Evolutionary conservation across 2,329 filamentous ascomycete species (phyloP), one percentile per base, ranked within the genome.

Genomic region (Akanthomyces uredinophilus): DNA sequence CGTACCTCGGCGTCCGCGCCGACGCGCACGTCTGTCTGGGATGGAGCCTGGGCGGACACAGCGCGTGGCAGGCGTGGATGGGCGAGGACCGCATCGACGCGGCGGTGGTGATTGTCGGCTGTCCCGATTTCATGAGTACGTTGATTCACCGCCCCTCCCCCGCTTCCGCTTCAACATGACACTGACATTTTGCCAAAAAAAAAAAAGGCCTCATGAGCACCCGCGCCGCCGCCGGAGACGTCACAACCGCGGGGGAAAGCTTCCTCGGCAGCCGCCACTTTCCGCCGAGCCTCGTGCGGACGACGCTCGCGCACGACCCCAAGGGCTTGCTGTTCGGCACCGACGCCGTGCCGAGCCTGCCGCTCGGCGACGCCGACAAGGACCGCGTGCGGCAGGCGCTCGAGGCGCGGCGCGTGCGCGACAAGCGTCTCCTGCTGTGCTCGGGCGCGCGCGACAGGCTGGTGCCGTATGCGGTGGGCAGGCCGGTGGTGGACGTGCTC

Each of bases 1-100:
- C 86, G 0, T 96, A 93, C 70, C 76, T 95, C 24, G 66, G 70
- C 18, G 73, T 77, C 43, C 68, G 68, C 46, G 78, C 84, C 22
- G 81, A 85, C 65, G 82, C 86, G 57, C 87, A 97, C 72, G 74
- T 96, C 13, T 89, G 89, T 13, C 79, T 96, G 44, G 95, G 95
- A 0, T 85, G 96, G 63, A 94, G 90, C 27, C 78, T 98, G 1
- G 95, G 95, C 6, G 95, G 91, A 0, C 95, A 98, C 73, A 86
- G 89, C 14, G 87, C 89, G 1, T 98, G 94, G 92, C 89, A 96
- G 71, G 83, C 87, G 32, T 76, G 96, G 63, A 83, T 97, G 51
- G 83, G 86, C 43, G 93, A 98, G 64, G 85, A 87, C 20, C 83
- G 92, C 65, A 83, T 98, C 61, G 87, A 82, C n/a, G 87, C 90